phyloP scores from a whole-genome alignment of 2,329 filamentous ascomycete species.

The Arachnomyces sp. region DNA sequence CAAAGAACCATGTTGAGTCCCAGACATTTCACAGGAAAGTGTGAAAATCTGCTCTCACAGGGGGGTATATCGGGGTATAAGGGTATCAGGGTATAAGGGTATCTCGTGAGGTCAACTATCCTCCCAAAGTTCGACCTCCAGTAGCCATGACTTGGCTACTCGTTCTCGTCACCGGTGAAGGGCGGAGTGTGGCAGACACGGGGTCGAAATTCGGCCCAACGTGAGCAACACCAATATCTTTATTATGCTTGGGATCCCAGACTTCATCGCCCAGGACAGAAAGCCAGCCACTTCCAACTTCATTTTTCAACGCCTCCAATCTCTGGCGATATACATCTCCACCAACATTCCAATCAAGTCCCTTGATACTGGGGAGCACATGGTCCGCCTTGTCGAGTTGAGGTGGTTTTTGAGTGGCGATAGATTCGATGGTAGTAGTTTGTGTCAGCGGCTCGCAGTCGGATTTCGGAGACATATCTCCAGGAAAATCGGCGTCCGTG shows the following conservation, averaged over 20 bases:
- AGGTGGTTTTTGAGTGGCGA: slow-evolving; percentile 13
- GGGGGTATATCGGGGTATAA: too few relatives aligned
- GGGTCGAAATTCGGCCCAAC: slow-evolving; percentile 26
- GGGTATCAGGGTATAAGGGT: too few relatives aligned
- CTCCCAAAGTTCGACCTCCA: slow-evolving; percentile 32
- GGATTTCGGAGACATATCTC: too few relatives aligned
- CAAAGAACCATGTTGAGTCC: too few relatives aligned
- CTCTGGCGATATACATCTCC: slow-evolving; percentile 80
- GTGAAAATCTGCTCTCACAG: too few relatives aligned
- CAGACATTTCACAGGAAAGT: too few relatives aligned
- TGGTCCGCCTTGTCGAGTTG: slow-evolving; percentile 12
- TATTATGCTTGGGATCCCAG: slow-evolving; percentile 36
- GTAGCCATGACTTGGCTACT: slow-evolving; percentile 35
- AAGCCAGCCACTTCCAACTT: slow-evolving; percentile 81
- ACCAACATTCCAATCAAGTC: slow-evolving; percentile 38
- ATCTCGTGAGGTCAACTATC: slow-evolving; percentile 8
- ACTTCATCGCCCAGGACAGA: slow-evolving; percentile 74
- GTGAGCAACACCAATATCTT: slow-evolving; percentile 22
- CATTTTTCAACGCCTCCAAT: slow-evolving; percentile 75
- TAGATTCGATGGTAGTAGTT: slow-evolving; percentile 13
- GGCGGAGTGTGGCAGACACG: slow-evolving; percentile 22
- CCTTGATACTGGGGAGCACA: slow-evolving; percentile 18
- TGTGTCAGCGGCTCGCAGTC: neutral
- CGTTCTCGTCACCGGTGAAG: slow-evolving; percentile 27
- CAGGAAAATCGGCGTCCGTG: too few relatives aligned